These are phyloP conservation scores for Thermothelomyces thermophilus DNA, from an alignment of 2,329 filamentous ascomycete genomes.

Conservation along the genomic window DNA sequence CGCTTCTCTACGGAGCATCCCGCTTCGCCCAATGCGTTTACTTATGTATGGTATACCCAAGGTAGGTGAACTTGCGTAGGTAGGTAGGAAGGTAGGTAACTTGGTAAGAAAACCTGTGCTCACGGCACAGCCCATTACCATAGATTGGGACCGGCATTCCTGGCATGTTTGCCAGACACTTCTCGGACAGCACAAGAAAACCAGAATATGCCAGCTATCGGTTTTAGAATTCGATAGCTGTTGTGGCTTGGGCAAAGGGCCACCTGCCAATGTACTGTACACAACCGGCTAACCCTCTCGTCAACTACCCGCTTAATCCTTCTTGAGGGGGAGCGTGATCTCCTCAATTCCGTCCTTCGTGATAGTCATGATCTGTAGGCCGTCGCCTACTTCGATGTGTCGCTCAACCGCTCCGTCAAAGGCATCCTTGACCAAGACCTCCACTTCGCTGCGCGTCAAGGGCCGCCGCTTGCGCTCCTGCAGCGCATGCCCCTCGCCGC, in stretches of 20 bases:
- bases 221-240: not conserved
- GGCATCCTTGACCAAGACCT: slow-evolving; percentile 88
- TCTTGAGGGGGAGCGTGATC: slow-evolving; percentile 77
- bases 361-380: slow-evolving; percentile 90
- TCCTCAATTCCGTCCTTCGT: slow-evolving; percentile 86
- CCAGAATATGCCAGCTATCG: no score
- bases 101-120: no score
- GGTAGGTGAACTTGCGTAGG: no score
- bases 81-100: no score
- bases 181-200: no score
- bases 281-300: not conserved
- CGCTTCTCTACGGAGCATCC: no score
- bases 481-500: slow-evolving; percentile 74
- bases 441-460: slow-evolving; percentile 65
- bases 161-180: no score
- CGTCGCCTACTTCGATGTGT: slow-evolving; percentile 98
- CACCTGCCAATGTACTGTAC: slow-evolving; percentile 7
- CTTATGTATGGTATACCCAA: no score
- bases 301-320: slow-evolving; percentile 55
- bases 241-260: not conserved
- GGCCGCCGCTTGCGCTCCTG: slow-evolving; percentile 64
- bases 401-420: slow-evolving; percentile 97
- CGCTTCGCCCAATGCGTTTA: no score
- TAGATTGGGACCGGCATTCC: no score
- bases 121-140: no score